These are phyloP conservation scores for Alternaria sp. DNA, from an alignment of 2,329 filamentous ascomycete genomes.

Conservation along the genomic window DNA sequence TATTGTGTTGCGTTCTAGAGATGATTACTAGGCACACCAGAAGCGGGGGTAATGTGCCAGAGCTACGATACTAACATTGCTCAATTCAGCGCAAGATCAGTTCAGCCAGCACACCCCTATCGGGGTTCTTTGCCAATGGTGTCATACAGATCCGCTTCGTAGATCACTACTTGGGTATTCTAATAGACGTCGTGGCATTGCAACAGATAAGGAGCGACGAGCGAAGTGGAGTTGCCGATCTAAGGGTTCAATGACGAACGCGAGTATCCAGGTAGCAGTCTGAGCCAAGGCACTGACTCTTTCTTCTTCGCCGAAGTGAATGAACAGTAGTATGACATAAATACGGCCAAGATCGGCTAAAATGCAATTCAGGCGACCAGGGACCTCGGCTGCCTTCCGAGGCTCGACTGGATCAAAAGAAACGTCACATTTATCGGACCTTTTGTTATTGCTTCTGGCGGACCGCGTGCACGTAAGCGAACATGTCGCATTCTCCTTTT, in stretches of 20 bases:
- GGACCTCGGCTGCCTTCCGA: background rate
- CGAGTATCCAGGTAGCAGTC: background rate
- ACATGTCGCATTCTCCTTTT: background rate
- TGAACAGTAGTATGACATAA: background rate
- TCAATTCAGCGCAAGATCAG: background rate
- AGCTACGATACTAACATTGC: background rate
- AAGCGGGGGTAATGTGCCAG: background rate
- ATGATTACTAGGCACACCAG: background rate
- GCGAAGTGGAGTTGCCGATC: background rate
- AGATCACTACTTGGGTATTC: background rate
- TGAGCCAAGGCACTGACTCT: background rate
- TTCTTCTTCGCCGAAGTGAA: background rate
- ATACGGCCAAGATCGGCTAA: background rate
- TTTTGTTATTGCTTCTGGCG: background rate
- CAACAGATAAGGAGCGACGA: background rate
- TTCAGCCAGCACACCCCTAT: background rate
- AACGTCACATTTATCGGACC: background rate
- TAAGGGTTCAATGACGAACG: background rate
- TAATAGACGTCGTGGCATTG: background rate
- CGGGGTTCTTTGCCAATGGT: background rate
- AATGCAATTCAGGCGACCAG: background rate
- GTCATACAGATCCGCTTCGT: background rate
- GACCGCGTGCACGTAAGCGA: background rate
- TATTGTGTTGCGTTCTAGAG: background rate
- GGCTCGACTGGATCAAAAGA: background rate